Percentiles rank a stretch among this genome's conserved stretches.
These are phyloP conservation scores for Eleusine coracana DNA, from an alignment of 176 grass and related monocot genomes.

Conservation along the genomic window DNA sequence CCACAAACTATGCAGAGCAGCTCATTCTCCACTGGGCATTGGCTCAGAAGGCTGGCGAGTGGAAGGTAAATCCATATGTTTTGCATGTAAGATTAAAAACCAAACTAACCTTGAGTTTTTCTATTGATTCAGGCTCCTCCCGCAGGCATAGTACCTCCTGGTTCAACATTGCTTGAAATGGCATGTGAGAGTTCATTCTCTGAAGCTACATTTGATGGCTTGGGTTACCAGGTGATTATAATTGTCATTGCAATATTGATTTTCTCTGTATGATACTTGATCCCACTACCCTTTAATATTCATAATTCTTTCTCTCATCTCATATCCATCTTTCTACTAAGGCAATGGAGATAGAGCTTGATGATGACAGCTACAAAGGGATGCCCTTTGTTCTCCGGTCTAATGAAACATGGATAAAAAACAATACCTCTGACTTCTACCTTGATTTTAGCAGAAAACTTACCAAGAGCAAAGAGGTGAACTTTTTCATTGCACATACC, in stretches of 20 bases:
- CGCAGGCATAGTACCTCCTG: slow-evolving; percentile 58
- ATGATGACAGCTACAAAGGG: slow-evolving; percentile 60
- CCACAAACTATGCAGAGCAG: slow-evolving; percentile 61
- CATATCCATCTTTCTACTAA: neutral
- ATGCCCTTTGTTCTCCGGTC: slow-evolving; percentile 84
- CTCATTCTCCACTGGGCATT: slow-evolving; percentile 92
- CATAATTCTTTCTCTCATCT: neutral
- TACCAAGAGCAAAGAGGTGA: slow-evolving; percentile 58
- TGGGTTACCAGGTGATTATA: slow-evolving; percentile 65
- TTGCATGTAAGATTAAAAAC: neutral
- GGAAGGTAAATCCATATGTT: slow-evolving; percentile 54
- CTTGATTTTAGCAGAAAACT: slow-evolving; percentile 58
- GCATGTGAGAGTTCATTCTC: slow-evolving; percentile 80
- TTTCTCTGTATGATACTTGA: neutral
- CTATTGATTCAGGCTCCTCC: slow-evolving; percentile 65
- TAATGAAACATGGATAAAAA: slow-evolving; percentile 86
- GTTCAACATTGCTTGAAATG: slow-evolving; percentile 68
- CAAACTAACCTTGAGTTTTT: slow-evolving; percentile 9
- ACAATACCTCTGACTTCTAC: slow-evolving; percentile 83
- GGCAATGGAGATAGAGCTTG: slow-evolving; percentile 68
- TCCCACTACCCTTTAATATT: neutral
- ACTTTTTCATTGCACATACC: slow-evolving; percentile 15
- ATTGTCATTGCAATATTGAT: neutral
- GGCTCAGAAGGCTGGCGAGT: slow-evolving; percentile 62
- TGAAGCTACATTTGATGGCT: slow-evolving; percentile 53